Evolutionary conservation across 1,139 yeast genomes (phyloP).

Genomic region (Kurtzmaniella quercitrusa): DNA sequence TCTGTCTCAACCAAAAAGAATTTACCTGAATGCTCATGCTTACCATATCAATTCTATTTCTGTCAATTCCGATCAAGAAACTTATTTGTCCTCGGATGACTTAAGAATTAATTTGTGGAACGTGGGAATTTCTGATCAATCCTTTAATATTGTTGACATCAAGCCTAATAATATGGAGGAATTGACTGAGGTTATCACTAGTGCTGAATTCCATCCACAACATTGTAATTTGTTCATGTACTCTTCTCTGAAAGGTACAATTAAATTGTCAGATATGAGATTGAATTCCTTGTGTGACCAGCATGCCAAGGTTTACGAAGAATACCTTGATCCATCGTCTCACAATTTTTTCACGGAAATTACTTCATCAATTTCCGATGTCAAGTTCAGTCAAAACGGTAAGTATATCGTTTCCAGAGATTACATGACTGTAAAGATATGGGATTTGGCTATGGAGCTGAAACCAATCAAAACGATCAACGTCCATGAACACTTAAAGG

Average conservation of each 20-base stretch:
- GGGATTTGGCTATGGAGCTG: constrained; percentile 98
- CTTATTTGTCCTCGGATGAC: constrained; percentile 91
- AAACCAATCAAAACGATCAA: constrained; percentile 92
- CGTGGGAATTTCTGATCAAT: constrained; percentile 88
- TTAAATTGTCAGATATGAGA: constrained; percentile 95
- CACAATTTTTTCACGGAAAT: constrained; percentile 97
- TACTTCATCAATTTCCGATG: constrained; percentile 91
- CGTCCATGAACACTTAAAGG: constrained; percentile 93
- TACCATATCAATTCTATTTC: constrained; percentile 96
- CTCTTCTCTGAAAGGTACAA: constrained; percentile 94
- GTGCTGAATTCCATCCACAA: constrained; percentile 93
- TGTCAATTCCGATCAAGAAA: constrained; percentile 93
- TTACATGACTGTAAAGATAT: constrained; percentile 93
- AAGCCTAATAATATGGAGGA: constrained; percentile 99
- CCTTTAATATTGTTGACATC: constrained; percentile 94
- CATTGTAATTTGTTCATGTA: constrained; percentile 95
- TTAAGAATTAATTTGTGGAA: constrained; percentile 96
- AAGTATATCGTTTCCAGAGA: constrained; percentile 93
- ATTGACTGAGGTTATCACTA: constrained; percentile 96
- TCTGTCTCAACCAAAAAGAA: constrained; percentile 90
- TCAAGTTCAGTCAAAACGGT: constrained; percentile 88
- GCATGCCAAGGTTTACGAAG: constrained; percentile 88
- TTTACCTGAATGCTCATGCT: constrained; percentile 95
- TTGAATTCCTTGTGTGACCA: constrained; percentile 90
- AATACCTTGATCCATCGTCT: constrained; percentile 85